Percentiles rank a stretch among this genome's conserved stretches.
These are phyloP conservation scores for Eutypa lata DNA, from an alignment of 2,329 filamentous ascomycete genomes.

Conservation along the genomic window DNA sequence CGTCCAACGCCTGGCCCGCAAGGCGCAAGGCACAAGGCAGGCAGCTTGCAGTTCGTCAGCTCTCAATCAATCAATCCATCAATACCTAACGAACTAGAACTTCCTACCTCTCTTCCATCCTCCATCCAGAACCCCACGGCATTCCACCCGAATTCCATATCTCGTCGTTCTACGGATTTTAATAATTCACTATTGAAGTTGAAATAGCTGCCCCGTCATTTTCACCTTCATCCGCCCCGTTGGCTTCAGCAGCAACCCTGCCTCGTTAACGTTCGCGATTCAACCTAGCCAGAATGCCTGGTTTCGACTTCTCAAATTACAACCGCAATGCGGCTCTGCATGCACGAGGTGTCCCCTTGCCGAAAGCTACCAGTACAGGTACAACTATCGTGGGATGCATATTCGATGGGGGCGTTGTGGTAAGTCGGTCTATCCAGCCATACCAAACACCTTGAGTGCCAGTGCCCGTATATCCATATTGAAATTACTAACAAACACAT, in stretches of 20 bases:
- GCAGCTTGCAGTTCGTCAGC: background rate
- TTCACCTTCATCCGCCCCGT: too few relatives aligned
- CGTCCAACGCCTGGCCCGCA: background rate
- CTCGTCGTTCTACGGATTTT: too few relatives aligned
- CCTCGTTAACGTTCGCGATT: background rate
- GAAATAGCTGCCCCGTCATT: too few relatives aligned
- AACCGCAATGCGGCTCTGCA: slow-evolving; percentile 97
- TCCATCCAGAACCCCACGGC: too few relatives aligned
- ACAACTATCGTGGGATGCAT: slow-evolving; percentile 98
- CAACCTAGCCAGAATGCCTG: slow-evolving; percentile 66
- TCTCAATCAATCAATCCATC: background rate
- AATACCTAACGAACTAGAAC: too few relatives aligned
- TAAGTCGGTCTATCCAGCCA: slow-evolving; percentile 40
- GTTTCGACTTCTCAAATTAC: slow-evolving; percentile 99
- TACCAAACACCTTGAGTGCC: background rate
- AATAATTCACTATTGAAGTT: too few relatives aligned
- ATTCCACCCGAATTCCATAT: too few relatives aligned
- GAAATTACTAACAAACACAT: slow-evolving; percentile 9
- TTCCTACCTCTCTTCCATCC: too few relatives aligned
- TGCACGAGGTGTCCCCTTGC: slow-evolving; percentile 86
- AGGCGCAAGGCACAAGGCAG: background rate
- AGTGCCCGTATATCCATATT: background rate
- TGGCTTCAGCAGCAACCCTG: too few relatives aligned
- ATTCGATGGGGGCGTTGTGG: slow-evolving; percentile 93
- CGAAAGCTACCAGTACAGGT: slow-evolving; percentile 97